A percentile compares a stretch with the other conserved stretches of the same genome.
Evolutionary conservation across 1,139 yeast genomes (phyloP).

Genomic region (Nakaseomyces bracarensis): DNA sequence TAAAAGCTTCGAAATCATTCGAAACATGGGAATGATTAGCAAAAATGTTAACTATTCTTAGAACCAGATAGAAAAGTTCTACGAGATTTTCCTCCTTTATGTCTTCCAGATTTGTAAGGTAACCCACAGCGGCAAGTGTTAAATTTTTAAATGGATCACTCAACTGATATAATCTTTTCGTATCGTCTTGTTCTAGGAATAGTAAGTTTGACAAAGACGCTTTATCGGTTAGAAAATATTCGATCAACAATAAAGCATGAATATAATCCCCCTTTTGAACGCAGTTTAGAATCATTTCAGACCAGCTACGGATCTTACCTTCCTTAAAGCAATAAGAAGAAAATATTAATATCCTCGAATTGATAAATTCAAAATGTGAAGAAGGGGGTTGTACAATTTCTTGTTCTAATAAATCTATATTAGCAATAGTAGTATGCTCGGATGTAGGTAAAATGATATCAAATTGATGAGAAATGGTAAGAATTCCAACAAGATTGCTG

Average conservation of each 20-base stretch:
- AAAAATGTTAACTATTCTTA: slow-evolving; percentile 22
- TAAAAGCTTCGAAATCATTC: slow-evolving; percentile 31
- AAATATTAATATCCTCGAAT: slow-evolving; percentile 18
- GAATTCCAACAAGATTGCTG: slow-evolving; percentile 40
- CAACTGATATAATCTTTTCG: slow-evolving; percentile 42
- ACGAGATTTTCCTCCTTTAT: slow-evolving; percentile 10
- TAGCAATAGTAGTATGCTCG: slow-evolving; percentile 33
- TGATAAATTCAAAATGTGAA: slow-evolving; percentile 30
- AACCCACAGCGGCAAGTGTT: slow-evolving; percentile 26
- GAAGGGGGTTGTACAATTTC: slow-evolving; percentile 36
- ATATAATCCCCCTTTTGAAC: slow-evolving; percentile 33
- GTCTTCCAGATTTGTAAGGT: slow-evolving; percentile 14
- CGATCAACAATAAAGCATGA: slow-evolving; percentile 36
- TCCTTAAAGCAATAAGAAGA: slow-evolving; percentile 23
- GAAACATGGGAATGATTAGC: too few relatives aligned
- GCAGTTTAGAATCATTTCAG: slow-evolving; percentile 24
- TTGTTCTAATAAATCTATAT: slow-evolving; percentile 40
- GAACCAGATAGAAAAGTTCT: slow-evolving; percentile 12
- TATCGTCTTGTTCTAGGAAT: slow-evolving; percentile 27
- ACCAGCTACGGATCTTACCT: slow-evolving; percentile 29
- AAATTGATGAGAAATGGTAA: slow-evolving; percentile 43
- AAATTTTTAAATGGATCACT: slow-evolving; percentile 50
- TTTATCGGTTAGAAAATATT: slow-evolving; percentile 40
- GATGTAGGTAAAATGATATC: slow-evolving; percentile 33
- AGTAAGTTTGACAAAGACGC: slow-evolving; percentile 17